phyloP scores from a whole-genome alignment of 371 early-diverging fungal species.

The Batkoa obscura region DNA sequence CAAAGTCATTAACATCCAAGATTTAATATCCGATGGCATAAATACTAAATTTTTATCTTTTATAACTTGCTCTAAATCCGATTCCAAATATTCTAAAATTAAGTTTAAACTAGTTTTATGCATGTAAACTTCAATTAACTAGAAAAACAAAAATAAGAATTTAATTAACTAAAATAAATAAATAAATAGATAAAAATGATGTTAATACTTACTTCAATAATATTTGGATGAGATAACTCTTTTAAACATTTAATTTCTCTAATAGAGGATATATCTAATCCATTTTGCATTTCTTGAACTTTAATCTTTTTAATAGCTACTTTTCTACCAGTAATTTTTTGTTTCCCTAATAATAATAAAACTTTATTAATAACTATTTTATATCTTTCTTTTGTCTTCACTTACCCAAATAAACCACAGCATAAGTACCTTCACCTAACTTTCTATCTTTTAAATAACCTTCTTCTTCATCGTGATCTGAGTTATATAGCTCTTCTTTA shows the following conservation, averaged over 20 bases:
- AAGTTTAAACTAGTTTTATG: constrained; percentile 85
- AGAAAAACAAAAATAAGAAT: neutral
- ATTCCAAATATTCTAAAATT: constrained; percentile 89
- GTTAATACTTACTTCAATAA: constrained; percentile 79
- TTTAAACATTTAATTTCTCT: constrained; percentile 94
- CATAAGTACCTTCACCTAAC: constrained; percentile 94
- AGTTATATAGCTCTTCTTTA: too few relatives aligned
- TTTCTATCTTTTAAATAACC: constrained; percentile 59
- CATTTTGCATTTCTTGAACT: constrained; percentile 60
- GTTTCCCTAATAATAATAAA: constrained; percentile 20
- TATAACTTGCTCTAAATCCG: constrained; percentile 95
- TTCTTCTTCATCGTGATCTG: too few relatives aligned
- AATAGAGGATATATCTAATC: constrained; percentile 80
- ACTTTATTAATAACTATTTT: too few relatives aligned
- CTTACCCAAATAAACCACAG: constrained; percentile 73
- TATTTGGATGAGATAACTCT: constrained; percentile 79
- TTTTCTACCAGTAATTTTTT: constrained; percentile 29
- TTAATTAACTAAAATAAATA: neutral
- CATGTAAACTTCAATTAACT: constrained; percentile 87
- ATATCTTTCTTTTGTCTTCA: constrained; percentile 7
- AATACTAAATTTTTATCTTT: constrained; percentile 86
- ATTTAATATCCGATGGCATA: constrained; percentile 94
- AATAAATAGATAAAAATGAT: neutral
- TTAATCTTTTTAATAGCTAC: constrained; percentile 96
- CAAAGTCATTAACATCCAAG: constrained; percentile 65